Conservation (phyloP, 176 grass and related monocot species). For the Oryza glumipatula region DNA sequence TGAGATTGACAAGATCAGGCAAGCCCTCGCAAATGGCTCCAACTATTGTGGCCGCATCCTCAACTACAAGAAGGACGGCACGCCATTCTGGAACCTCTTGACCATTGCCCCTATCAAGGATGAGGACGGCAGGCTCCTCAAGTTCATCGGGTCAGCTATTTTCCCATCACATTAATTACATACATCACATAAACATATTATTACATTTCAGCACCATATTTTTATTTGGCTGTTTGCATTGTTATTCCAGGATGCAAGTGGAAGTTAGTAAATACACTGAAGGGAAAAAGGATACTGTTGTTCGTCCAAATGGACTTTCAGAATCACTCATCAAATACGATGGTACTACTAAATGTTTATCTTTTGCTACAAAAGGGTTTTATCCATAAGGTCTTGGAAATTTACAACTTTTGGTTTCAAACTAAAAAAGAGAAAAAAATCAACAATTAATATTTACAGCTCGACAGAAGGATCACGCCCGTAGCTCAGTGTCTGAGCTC, state of each 20-base stretch:
- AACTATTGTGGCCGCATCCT: constrained; percentile 86
- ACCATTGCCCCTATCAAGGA: constrained; percentile 94
- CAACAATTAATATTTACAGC: constrained; percentile 44
- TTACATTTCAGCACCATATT: too few relatives aligned
- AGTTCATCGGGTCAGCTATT: constrained; percentile 82
- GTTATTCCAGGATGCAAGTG: constrained; percentile 85
- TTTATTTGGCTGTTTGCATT: neutral
- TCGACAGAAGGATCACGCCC: constrained; percentile 81
- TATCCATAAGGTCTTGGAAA: neutral
- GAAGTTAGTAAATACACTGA: constrained; percentile 98
- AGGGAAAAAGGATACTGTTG: constrained; percentile 73
- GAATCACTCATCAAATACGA: constrained; percentile 96
- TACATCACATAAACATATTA: too few relatives aligned
- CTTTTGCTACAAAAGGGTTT: neutral
- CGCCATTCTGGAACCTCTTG: constrained; percentile 91
- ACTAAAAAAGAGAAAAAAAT: constrained; percentile 11
- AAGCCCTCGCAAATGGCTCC: constrained; percentile 62
- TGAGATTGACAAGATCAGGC: constrained; percentile 90
- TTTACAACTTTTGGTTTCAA: neutral
- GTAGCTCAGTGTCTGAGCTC: constrained; percentile 83
- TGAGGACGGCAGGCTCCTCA: constrained; percentile 80
- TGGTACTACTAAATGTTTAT: constrained; percentile 47
- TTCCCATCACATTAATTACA: neutral
- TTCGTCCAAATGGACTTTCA: constrained; percentile 89
- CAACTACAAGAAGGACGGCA: constrained; percentile 95